Evolutionary conservation across 139 green algal genomes (phyloP).

Genomic region (Pleodorina starrii): DNA sequence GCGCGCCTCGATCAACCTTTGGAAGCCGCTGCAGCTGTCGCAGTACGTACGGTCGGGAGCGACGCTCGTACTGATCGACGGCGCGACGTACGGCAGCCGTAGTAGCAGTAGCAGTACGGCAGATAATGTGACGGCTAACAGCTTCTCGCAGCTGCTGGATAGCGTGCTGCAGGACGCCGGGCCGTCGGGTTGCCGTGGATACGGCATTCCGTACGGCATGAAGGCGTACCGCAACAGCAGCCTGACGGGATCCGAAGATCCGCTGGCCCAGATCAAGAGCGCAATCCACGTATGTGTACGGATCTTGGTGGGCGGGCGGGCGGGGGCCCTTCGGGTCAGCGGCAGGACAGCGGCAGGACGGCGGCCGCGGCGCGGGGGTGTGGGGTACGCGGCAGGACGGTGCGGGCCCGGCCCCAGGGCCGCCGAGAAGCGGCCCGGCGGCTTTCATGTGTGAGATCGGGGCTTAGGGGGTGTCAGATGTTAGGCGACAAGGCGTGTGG

Average conservation of each 20-base stretch:
- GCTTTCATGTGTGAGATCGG: too few relatives aligned
- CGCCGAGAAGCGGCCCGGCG: too few relatives aligned
- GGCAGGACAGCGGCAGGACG: too few relatives aligned
- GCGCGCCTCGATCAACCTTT: background rate
- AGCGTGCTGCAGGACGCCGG: background rate
- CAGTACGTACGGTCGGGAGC: background rate
- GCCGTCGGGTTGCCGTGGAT: background rate
- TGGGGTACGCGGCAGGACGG: too few relatives aligned
- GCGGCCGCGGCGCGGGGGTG: too few relatives aligned
- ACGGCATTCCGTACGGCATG: background rate
- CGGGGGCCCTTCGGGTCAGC: too few relatives aligned
- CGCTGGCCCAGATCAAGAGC: background rate
- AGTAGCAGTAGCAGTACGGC: too few relatives aligned
- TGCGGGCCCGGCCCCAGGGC: too few relatives aligned
- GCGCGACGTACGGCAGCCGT: too few relatives aligned
- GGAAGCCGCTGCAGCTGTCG: constrained; percentile 26
- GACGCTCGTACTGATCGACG: constrained; percentile 7
- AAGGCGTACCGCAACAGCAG: background rate
- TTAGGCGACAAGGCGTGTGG: too few relatives aligned
- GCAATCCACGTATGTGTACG: background rate
- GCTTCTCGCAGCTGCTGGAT: background rate
- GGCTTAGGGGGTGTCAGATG: too few relatives aligned
- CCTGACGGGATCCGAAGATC: background rate
- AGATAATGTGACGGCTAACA: background rate
- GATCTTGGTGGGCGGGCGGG: too few relatives aligned